Evolutionary conservation across 352 stramenopile species (phyloP).

Genomic region (Phytopythium montanum): DNA sequence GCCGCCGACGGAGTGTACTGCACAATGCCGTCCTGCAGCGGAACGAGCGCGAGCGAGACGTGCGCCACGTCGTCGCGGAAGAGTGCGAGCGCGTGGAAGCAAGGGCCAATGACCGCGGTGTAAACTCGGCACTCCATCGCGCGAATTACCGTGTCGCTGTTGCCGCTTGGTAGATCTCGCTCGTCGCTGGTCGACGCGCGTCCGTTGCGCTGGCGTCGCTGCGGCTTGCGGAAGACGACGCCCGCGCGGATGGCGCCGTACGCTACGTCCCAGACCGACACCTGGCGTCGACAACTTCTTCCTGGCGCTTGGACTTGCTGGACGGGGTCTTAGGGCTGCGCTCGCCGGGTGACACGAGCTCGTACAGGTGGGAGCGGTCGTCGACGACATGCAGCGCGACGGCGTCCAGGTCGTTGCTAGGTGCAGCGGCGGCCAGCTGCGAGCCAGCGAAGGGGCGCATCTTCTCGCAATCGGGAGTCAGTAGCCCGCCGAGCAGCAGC

Average conservation of each 20-base stretch:
- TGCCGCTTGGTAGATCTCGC: neutral
- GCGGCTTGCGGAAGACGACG: conserved; percentile 19
- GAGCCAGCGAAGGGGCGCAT: conserved; percentile 2
- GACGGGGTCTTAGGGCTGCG: conserved; percentile 5
- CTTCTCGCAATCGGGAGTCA: conserved; percentile 18
- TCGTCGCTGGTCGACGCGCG: neutral
- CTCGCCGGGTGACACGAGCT: conserved; percentile 43
- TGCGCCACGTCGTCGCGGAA: conserved; percentile 30
- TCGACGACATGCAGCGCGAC: conserved; percentile 27
- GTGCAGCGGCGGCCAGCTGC: neutral
- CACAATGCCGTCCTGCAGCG: conserved; percentile 24
- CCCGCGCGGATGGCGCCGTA: conserved; percentile 30
- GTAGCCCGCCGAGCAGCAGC: conserved; percentile 30
- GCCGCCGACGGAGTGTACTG: conserved; percentile 21
- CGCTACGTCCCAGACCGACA: conserved; percentile 35
- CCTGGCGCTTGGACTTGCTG: conserved; percentile 1
- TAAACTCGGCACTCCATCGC: conserved; percentile 15
- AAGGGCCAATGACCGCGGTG: conserved; percentile 27
- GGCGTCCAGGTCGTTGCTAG: neutral
- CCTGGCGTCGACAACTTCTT: neutral
- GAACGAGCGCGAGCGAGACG: conserved; percentile 14
- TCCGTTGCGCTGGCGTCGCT: neutral
- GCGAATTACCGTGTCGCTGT: too few species aligned
- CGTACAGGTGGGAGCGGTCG: conserved; percentile 25
- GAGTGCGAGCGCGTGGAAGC: conserved; percentile 24